Base-by-base conservation (phyloP, 1,139 yeast genomes). In the Chernovozyma aurita region DNA sequence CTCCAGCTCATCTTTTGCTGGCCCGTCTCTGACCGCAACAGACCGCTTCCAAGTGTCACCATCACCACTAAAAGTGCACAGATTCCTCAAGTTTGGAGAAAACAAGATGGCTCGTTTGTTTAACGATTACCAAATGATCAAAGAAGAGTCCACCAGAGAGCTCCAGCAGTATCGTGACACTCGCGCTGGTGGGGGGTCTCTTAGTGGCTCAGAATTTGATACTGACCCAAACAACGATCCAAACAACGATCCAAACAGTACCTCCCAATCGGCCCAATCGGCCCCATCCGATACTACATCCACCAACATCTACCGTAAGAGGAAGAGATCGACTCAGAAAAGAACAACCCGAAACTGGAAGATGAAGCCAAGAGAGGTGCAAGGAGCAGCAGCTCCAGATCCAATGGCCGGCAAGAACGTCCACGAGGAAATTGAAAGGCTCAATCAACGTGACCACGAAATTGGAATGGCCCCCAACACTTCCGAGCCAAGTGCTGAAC, bases 281-380 rank as follows among this genome's bases (percentile, higher is more conserved):
- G 22, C 22, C 6, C 6, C 22, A 9, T 20, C 22, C 6, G 9
- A 9, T 20, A 9, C 22, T 7, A 48, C 31, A 31, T 6, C 22
- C 6, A 20, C 6, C 9, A 20, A 6, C 9, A 20, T 9, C 9
- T 20, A 20, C 9, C 48, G 46, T 40, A 63, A 56, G 49, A 61
- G 63, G 40, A 64, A 63, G 57, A 65, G 61, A 34, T 53, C 53
- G 57, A 61, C 80, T 0, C 82, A 76, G 35, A 82, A 81, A 59
- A 62, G 90, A 50, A 73, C 79, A 3, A 80, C 87, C 0, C 64
- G 82, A 44, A 65, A 82, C 39, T 78, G 76, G 53, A 75, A 73
- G 40, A 70, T 80, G 55, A 73, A 70, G 41, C 77, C 80, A 1
- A 50, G 67, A 9, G 50, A 53, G 14, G 34, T 31, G 1, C 31